Evolutionary conservation across 2,329 filamentous ascomycete species (phyloP).

Genomic region (Colletotrichum karsti): DNA sequence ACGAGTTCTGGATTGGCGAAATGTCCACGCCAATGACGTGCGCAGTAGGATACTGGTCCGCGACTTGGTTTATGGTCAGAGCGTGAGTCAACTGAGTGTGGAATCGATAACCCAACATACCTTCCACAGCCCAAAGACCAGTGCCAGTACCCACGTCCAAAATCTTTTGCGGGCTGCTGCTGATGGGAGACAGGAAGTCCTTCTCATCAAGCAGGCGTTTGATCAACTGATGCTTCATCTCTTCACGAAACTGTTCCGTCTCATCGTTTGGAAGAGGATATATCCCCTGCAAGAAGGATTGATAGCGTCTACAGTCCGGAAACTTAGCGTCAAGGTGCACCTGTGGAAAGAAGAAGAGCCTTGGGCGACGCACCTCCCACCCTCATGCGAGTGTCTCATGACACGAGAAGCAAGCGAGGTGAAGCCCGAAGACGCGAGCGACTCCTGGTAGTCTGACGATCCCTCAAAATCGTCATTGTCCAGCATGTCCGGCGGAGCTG

Average conservation of each 20-base stretch:
- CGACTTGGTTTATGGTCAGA: slow-evolving; percentile 42
- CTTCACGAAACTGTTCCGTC: slow-evolving; percentile 56
- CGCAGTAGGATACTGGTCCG: slow-evolving; percentile 53
- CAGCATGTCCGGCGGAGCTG: slow-evolving; percentile 11
- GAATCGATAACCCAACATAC: slow-evolving; percentile 38
- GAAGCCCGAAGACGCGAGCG: slow-evolving; percentile 47
- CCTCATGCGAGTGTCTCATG: slow-evolving; percentile 28
- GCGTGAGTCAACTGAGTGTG: neutral
- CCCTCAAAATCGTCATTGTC: slow-evolving; percentile 32
- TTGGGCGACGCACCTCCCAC: slow-evolving; percentile 26
- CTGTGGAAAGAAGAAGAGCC: neutral
- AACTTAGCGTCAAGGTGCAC: neutral
- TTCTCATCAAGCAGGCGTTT: slow-evolving; percentile 55
- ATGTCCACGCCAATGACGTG: slow-evolving; percentile 55
- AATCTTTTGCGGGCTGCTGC: slow-evolving; percentile 55
- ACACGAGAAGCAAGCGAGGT: slow-evolving; percentile 42
- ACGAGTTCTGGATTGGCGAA: slow-evolving; percentile 52
- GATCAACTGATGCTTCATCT: slow-evolving; percentile 56
- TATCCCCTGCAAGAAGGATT: slow-evolving; percentile 53
- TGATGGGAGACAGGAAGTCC: slow-evolving; percentile 53
- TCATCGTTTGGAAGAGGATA: slow-evolving; percentile 64
- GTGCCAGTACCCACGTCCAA: slow-evolving; percentile 60
- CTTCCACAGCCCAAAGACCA: slow-evolving; percentile 64
- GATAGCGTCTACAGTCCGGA: slow-evolving; percentile 52
- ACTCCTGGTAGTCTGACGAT: slow-evolving; percentile 50